These are phyloP conservation scores for Debaryomyces castellii DNA, from an alignment of 805 yeast species.

Conservation along the genomic window DNA sequence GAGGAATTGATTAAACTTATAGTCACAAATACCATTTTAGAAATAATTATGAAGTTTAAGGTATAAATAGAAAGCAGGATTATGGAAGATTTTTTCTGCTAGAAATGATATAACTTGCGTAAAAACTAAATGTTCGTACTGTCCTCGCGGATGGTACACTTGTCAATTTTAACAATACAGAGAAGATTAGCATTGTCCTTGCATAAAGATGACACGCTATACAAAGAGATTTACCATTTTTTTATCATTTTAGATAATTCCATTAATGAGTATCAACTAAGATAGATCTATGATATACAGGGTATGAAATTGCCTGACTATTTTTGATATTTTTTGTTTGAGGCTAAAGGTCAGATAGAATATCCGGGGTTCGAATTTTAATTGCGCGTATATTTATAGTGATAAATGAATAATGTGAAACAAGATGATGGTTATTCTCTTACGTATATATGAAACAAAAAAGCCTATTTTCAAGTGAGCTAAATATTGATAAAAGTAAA, in stretches of 20 bases:
- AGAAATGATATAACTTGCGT: not conserved
- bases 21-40: no score
- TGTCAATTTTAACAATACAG: conserved; percentile 99
- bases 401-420: not conserved
- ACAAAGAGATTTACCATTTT: conserved; percentile 98
- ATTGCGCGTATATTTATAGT: not conserved
- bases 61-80: no score
- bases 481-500: not conserved
- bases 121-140: conserved; percentile 26
- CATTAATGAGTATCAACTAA: no score
- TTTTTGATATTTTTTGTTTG: no score
- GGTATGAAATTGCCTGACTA: no score
- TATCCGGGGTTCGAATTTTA: conserved; percentile 1
- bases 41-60: no score
- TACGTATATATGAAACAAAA: not conserved
- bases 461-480: conserved; percentile 1
- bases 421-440: no score
- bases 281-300: no score
- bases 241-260: conserved; percentile 50
- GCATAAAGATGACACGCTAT: conserved; percentile 99
- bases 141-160: conserved; percentile 52
- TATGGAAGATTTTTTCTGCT: no score
- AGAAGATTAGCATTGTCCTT: conserved; percentile 99
- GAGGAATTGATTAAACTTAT: no score
- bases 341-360: no score